Percentiles rank a stretch among this genome's conserved stretches.
phyloP scores from a whole-genome alignment of 805 yeast genomes.

The Jamesozyma lodderae region DNA sequence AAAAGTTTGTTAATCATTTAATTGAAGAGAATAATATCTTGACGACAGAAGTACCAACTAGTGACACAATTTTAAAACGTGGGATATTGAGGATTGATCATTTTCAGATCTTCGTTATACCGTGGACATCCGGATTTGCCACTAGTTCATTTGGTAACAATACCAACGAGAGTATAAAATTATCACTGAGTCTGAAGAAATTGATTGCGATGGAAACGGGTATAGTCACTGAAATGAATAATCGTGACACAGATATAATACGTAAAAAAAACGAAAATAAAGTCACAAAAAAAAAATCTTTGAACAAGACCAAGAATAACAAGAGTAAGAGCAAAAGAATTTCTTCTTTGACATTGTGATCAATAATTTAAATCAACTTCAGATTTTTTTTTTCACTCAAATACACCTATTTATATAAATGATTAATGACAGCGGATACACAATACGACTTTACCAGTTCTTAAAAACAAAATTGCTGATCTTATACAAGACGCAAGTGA shows the following conservation, averaged over 20 bases:
- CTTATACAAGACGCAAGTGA: too few species aligned
- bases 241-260: neutral
- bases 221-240: neutral
- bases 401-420: too few species aligned
- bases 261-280: neutral
- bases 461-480: too few species aligned
- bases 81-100: constrained; percentile 18
- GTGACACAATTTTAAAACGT: constrained; percentile 7
- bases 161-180: constrained; percentile 16
- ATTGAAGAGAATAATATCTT: constrained; percentile 2
- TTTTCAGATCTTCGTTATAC: constrained; percentile 14
- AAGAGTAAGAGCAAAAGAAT: constrained; percentile 9
- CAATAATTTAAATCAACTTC: too few species aligned
- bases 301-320: constrained; percentile 6
- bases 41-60: neutral
- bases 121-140: constrained; percentile 19
- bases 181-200: constrained; percentile 14
- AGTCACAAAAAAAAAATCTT: constrained; percentile 6
- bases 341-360: constrained; percentile 6
- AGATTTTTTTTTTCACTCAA: too few species aligned
- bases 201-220: constrained; percentile 8
- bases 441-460: too few species aligned
- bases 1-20: constrained; percentile 9
- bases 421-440: too few species aligned
- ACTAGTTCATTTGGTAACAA: constrained; percentile 18